Base-by-base conservation (phyloP, 2,329 filamentous ascomycete genomes). In the Stenocarpella maydis region DNA sequence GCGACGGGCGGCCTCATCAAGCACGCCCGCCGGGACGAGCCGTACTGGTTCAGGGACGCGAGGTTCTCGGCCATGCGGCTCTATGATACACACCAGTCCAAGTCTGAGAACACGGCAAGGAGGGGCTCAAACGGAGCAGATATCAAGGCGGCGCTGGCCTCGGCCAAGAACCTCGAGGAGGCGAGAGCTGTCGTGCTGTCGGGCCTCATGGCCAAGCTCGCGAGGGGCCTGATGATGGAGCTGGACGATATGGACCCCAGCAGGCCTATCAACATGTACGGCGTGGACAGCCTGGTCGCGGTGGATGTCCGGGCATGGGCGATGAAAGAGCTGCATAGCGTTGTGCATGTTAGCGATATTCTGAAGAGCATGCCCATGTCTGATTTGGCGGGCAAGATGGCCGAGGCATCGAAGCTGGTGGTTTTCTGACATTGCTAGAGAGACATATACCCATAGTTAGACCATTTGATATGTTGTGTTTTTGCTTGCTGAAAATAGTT, bases 171-270 rank as follows among this genome's bases (percentile, higher is more conserved):
- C 10, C 54, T 72, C 43, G 69, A 69, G 19, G 74, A 76, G 17
- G 75, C 71, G 19, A 74, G 67, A 53, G 68, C 63, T 45, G 63
- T 71, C 24, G 75, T 77, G 39, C 74, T 74, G 65, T 67, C 73
- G 47, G 75, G 74, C 10, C 73, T 77, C 39, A 76, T 76, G 74
- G 71, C 65, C 28, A 76, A 75, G 74, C 72, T 77, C 15, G 74
- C 74, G 52, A 76, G 75, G 72, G 74, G 74, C 60, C 71, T 76
- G 67, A 77, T 76, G 74, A 76, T 75, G 75, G 75, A 77, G 65
- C 72, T 77, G 31, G 75, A 76, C 60, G 76, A 77, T 24, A 72
- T 77, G 43, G 75, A 76, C 69, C 7, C 63, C 19, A 43, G 49
- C 63, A 53, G 63, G 17, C 63, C 49, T 12, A 43, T 65, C 34